Conservation (phyloP, 805 yeast species). For the Jamesozyma jinghongensis region DNA sequence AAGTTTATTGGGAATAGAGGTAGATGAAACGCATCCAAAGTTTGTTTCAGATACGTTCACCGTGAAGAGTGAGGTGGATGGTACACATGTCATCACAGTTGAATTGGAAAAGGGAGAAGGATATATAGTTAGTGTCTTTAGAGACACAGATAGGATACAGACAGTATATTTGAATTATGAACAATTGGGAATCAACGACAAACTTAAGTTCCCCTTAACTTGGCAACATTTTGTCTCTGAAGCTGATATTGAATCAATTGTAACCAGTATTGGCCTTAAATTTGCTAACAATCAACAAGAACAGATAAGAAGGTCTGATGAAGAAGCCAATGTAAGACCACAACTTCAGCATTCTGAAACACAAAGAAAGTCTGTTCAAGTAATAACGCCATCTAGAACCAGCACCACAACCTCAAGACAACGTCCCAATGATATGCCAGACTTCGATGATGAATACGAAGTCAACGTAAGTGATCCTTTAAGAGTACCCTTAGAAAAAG, state of each 20-base stretch:
- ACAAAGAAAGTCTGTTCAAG: too few species aligned
- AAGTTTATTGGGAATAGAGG: background rate
- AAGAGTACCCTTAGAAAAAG: conserved; percentile 16
- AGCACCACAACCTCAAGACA: background rate
- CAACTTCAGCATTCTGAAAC: too few species aligned
- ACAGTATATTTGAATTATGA: background rate
- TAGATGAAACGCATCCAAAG: background rate
- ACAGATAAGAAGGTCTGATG: too few species aligned
- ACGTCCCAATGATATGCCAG: conserved; percentile 28
- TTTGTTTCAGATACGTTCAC: background rate
- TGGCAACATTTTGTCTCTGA: too few species aligned
- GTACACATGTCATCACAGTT: background rate
- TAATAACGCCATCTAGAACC: background rate
- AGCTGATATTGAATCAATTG: too few species aligned
- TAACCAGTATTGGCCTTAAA: too few species aligned
- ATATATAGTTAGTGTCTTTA: background rate
- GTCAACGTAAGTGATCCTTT: conserved; percentile 4
- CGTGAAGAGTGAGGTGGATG: background rate
- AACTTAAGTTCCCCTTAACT: background rate
- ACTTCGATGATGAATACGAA: conserved; percentile 30
- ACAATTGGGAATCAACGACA: background rate
- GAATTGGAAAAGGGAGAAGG: background rate
- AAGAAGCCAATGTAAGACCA: too few species aligned
- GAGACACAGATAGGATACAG: background rate
- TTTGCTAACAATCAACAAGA: too few species aligned